Conservation (phyloP, 1,139 yeast species). For the Blastobotrys raffinosifermentans region DNA sequence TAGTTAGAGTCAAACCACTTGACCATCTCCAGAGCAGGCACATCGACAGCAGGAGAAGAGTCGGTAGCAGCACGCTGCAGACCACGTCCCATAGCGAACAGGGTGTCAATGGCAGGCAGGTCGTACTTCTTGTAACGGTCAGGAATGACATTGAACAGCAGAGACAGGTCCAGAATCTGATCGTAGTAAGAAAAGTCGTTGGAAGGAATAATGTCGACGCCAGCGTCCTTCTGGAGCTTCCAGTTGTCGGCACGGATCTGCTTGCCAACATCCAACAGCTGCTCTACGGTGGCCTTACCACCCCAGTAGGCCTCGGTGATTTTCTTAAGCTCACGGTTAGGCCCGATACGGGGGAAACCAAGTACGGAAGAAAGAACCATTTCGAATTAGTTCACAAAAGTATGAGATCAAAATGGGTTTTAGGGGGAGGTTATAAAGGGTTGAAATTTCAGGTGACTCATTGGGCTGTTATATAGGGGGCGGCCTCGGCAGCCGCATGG, state of each 20-base stretch:
- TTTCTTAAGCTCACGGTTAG: slow-evolving; percentile 98
- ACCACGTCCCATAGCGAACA: slow-evolving; percentile 99
- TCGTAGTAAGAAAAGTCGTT: slow-evolving; percentile 98
- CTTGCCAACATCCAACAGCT: slow-evolving; percentile 87
- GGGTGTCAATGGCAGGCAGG: slow-evolving; percentile 82
- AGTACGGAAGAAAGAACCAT: slow-evolving; percentile 96
- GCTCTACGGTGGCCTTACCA: slow-evolving; percentile 85
- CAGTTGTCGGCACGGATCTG: slow-evolving; percentile 94
- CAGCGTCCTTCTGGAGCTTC: slow-evolving; percentile 96
- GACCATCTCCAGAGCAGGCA: slow-evolving; percentile 98
- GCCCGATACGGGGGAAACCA: slow-evolving; percentile 98
- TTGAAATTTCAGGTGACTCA: too few species aligned
- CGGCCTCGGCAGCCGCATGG: too few species aligned
- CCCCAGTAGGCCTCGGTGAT: slow-evolving; percentile 98
- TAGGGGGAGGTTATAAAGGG: too few species aligned
- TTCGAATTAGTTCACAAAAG: slow-evolving; percentile 18
- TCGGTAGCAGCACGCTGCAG: slow-evolving; percentile 95
- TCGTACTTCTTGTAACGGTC: slow-evolving; percentile 92
- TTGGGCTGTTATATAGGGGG: slow-evolving; percentile 4
- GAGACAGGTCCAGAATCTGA: slow-evolving; percentile 89
- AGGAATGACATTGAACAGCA: slow-evolving; percentile 92
- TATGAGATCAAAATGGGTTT: too few species aligned
- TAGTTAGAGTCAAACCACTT: slow-evolving; percentile 99
- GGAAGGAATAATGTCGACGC: slow-evolving; percentile 95
- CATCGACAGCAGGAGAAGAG: slow-evolving; percentile 85